Evolutionary conservation across 2,329 filamentous ascomycete genomes (phyloP).

Genomic region (Aspergillus viridinutans): DNA sequence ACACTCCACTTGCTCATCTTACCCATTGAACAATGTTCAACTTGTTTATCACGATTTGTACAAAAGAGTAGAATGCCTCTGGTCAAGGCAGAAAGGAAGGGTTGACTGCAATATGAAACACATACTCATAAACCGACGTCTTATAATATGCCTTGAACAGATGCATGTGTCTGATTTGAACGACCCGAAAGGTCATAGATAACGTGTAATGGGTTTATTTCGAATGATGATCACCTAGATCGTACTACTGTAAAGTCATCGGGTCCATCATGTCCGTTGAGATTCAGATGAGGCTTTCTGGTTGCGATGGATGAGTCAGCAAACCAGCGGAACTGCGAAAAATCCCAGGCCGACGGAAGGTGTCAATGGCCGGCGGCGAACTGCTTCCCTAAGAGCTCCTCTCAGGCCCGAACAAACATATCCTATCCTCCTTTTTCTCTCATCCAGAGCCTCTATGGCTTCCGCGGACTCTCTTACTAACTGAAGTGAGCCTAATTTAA

Average conservation of each 20-base stretch:
- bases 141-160: neutral
- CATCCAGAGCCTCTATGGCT: conserved; percentile 24
- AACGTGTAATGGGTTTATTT: neutral
- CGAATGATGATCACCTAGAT: neutral
- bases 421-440: conserved; percentile 10
- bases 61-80: neutral
- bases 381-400: conserved; percentile 23
- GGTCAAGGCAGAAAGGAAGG: neutral
- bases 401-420: conserved; percentile 5
- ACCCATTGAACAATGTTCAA: neutral
- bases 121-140: neutral
- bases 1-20: conserved; percentile 2
- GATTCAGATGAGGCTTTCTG: conserved; percentile 11
- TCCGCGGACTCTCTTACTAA: conserved; percentile 16
- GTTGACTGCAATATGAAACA: neutral
- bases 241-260: neutral
- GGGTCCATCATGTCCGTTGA: conserved; percentile 5
- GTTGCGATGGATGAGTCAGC: conserved; percentile 31
- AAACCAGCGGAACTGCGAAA: conserved; percentile 26
- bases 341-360: conserved; percentile 21
- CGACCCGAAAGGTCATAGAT: neutral
- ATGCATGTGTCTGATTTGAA: neutral
- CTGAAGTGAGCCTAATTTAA: conserved; percentile 11
- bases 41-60: neutral
- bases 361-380: conserved; percentile 9